These are phyloP conservation scores for Hypericum perforatum DNA, from an alignment of 345 rosid species.

Conservation along the genomic window DNA sequence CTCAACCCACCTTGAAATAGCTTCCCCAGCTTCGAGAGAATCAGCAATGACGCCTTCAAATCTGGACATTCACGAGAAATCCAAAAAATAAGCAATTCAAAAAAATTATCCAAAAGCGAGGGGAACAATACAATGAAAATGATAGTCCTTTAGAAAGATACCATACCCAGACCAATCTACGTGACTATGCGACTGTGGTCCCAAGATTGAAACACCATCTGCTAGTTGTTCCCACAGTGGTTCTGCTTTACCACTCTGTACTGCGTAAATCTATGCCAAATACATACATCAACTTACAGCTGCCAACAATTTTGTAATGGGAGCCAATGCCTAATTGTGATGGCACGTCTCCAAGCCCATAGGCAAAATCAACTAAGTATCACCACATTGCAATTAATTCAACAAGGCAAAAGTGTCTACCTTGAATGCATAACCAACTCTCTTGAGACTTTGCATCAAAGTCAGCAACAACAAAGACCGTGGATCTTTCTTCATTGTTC, in stretches of 20 bases:
- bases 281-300: background rate
- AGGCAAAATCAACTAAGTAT: background rate
- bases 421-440: slow-evolving; percentile 74
- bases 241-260: background rate
- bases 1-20: too few relatives aligned
- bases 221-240: background rate
- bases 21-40: too few relatives aligned
- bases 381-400: background rate
- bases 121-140: too few relatives aligned
- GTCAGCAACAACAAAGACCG: slow-evolving; percentile 65
- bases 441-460: slow-evolving; percentile 64
- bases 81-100: too few relatives aligned
- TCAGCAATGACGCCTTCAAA: too few relatives aligned
- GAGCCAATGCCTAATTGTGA: background rate
- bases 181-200: background rate
- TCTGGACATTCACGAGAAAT: too few relatives aligned
- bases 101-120: too few relatives aligned
- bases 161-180: slow-evolving; percentile 1
- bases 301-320: background rate
- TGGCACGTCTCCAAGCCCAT: background rate
- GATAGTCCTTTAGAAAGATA: background rate
- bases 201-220: background rate
- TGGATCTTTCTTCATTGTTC: slow-evolving; percentile 63
- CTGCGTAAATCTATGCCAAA: background rate
- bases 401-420: slow-evolving; percentile 24